A percentile compares a stretch with the other conserved stretches of the same genome.
Conservation (phyloP, 352 stramenopile genomes). For the Globisporangium irregulare region DNA sequence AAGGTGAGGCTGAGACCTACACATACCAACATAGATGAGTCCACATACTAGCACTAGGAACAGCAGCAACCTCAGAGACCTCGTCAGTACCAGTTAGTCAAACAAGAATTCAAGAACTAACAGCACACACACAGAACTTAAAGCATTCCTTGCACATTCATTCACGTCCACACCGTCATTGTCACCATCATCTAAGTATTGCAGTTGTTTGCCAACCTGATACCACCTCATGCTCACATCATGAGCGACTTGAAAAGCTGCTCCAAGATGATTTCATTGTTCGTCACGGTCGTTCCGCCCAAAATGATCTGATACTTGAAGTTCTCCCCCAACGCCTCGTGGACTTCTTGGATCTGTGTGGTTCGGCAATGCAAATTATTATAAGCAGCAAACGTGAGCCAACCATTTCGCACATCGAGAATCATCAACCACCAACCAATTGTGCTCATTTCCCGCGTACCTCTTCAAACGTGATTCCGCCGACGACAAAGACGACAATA, state of each 20-base stretch:
- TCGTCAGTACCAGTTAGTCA: not conserved
- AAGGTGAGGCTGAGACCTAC: constrained; percentile 13
- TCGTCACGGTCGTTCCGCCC: constrained; percentile 72
- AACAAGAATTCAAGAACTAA: not conserved
- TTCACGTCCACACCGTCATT: not conserved
- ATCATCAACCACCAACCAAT: not conserved
- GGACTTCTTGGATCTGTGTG: constrained; percentile 60
- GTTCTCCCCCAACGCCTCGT: constrained; percentile 48
- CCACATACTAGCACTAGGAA: not conserved
- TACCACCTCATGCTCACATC: constrained; percentile 3
- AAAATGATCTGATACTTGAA: constrained; percentile 60
- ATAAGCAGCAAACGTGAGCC: not conserved
- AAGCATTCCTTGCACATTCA: not conserved
- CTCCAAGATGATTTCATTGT: constrained; percentile 56
- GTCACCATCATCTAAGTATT: not conserved
- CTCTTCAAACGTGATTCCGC: constrained; percentile 78
- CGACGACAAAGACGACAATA: constrained; percentile 72
- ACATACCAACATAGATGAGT: not conserved
- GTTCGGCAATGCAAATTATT: not conserved
- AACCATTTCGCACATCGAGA: not conserved
- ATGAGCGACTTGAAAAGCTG: constrained; percentile 40
- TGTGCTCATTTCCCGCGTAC: constrained; percentile 17
- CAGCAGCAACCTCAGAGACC: not conserved
- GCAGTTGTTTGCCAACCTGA: not conserved
- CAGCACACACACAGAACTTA: not conserved